Percentiles rank a stretch among this genome's conserved stretches.
Evolutionary conservation across 1,139 yeast species (phyloP).

Genomic region (Lodderomyces beijingensis): DNA sequence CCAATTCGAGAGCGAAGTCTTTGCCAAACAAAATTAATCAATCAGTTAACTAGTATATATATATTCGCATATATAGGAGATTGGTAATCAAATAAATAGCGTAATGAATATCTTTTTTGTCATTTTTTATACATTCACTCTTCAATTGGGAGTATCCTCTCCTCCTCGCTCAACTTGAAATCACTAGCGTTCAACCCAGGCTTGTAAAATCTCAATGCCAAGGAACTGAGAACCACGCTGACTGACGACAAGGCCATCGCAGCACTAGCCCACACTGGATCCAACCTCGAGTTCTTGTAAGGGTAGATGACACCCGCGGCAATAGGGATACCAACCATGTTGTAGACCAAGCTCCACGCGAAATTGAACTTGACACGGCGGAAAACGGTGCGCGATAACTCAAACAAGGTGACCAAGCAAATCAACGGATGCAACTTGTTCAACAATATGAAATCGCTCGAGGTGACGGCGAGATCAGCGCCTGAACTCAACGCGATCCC

Average conservation of each 20-base stretch:
- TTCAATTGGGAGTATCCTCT: slow-evolving; percentile 7
- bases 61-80: no score
- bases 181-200: slow-evolving; percentile 30
- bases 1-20: slow-evolving; percentile 48
- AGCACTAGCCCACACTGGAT: slow-evolving; percentile 65
- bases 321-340: slow-evolving; percentile 46
- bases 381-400: slow-evolving; percentile 43
- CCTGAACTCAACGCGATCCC: slow-evolving; percentile 59
- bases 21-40: slow-evolving; percentile 14
- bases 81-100: no score
- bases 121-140: no score
- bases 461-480: slow-evolving; percentile 54
- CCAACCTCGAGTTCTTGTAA: slow-evolving; percentile 45
- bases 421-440: slow-evolving; percentile 43
- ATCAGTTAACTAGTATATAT: no score
- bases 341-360: slow-evolving; percentile 22
- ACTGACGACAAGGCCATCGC: slow-evolving; percentile 64
- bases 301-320: slow-evolving; percentile 66
- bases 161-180: slow-evolving; percentile 8
- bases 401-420: slow-evolving; percentile 46
- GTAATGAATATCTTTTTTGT: no score
- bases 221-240: slow-evolving; percentile 54
- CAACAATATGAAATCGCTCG: slow-evolving; percentile 53
- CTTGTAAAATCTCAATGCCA: slow-evolving; percentile 44
- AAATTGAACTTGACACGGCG: slow-evolving; percentile 54